Base-by-base conservation (phyloP, 768 basidiomycete genomes). In the Artomyces pyxidatus region DNA sequence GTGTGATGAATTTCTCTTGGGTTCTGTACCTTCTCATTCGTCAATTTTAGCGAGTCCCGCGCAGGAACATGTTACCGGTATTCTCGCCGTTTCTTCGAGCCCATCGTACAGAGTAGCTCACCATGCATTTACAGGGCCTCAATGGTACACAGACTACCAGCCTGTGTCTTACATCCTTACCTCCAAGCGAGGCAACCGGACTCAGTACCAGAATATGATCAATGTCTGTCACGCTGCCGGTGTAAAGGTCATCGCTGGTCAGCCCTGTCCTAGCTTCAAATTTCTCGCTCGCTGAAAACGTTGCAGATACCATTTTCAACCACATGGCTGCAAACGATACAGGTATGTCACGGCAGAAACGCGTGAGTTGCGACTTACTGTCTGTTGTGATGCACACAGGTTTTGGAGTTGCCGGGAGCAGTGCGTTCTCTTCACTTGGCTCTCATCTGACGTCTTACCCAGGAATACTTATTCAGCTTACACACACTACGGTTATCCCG, bases 121-220 rank as follows among this genome's bases (percentile, higher is more conserved):
- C n/a, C n/a, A n/a, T n/a, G n/a, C n/a, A n/a, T n/a, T n/a, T n/a
- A 23, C 32, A 37, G 45, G 45, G 2, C 10, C 23, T 2, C 72
- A 83, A 56, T 85, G 83, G 83, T 85, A 82, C 82, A 85, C 83
- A 0, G 83, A 84, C 59, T 85, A 86, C 57, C 83, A 76, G 51
- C 76, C 78, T 4, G 81, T 83, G 0, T 83, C 81, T 1, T 83
- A 85, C 59, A 81, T 47, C 9, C 59, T 85, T 41, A 80, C 72
- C 1, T 83, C 81, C 0, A 85, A 85, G 61, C 78, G 80, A 1
- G 84, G 83, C 6, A 69, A 77, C 53, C 71, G 79, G 12, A 49
- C 61, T 3, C 78, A 83, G 51, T 83, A 63, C 50, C 51, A 61
- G 12, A 63, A 61, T 41, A 73, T 73, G 71, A 60, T 72, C 39